phyloP scores from a whole-genome alignment of 805 yeast genomes.

The Saccharomycopsis malanga region DNA sequence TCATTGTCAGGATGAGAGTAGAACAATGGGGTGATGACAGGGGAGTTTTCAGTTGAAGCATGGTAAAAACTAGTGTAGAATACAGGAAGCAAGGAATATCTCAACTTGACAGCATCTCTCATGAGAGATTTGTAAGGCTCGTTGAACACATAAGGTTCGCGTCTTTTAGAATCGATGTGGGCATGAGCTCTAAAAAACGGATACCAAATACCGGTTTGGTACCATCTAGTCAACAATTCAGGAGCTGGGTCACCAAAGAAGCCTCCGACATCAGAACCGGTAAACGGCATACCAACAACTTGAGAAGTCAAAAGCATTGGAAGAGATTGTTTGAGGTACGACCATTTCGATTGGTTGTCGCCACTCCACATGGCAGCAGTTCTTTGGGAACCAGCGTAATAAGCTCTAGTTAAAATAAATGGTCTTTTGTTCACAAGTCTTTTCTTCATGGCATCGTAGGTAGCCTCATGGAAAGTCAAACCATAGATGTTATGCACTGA shows the following conservation, averaged over 20 bases:
- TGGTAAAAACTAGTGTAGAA: constrained; percentile 73
- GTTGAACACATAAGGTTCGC: constrained; percentile 87
- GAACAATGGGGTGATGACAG: constrained; percentile 64
- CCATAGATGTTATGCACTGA: constrained; percentile 88
- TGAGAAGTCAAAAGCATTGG: constrained; percentile 86
- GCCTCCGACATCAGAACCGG: constrained; percentile 97
- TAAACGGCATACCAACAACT: constrained; percentile 80
- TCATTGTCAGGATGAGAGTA: constrained; percentile 46
- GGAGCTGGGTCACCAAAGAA: constrained; percentile 84
- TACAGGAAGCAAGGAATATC: constrained; percentile 74
- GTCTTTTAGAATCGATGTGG: constrained; percentile 83
- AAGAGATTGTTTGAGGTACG: constrained; percentile 65
- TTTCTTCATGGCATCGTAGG: constrained; percentile 54
- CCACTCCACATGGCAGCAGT: constrained; percentile 97
- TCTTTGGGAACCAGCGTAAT: constrained; percentile 85
- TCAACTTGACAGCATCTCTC: constrained; percentile 59
- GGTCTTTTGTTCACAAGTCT: constrained; percentile 62
- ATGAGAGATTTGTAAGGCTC: constrained; percentile 64
- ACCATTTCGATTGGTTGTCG: constrained; percentile 93
- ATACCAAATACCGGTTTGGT: constrained; percentile 91
- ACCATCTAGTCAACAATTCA: constrained; percentile 87
- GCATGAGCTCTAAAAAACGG: constrained; percentile 98
- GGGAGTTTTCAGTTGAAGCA: constrained; percentile 53
- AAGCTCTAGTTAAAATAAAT: constrained; percentile 79
- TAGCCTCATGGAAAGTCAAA: constrained; percentile 69